Evolutionary conservation across 768 basidiomycete species (phyloP).

Genomic region (Auricularia sp.): DNA sequence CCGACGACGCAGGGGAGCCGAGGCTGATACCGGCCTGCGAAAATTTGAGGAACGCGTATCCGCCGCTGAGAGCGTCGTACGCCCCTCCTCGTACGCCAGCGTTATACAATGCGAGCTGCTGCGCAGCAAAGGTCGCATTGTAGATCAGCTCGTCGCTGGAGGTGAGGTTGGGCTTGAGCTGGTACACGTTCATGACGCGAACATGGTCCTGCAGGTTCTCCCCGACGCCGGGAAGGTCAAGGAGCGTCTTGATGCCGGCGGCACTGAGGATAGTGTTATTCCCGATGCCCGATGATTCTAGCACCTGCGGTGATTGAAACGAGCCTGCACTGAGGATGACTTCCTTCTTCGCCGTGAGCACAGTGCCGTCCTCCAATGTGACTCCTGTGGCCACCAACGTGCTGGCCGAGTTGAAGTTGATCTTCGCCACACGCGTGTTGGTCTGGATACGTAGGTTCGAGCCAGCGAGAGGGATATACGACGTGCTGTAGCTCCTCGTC

Average conservation of each 20-base stretch:
- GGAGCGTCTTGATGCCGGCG: conserved; percentile 17
- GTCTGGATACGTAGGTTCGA: conserved; percentile 4
- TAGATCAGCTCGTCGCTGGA: conserved; percentile 2
- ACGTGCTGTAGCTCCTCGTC: conserved; percentile 4
- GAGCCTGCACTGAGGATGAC: conserved; percentile 13
- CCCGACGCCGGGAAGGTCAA: conserved; percentile 30
- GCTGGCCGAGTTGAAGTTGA: conserved; percentile 5
- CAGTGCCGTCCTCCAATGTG: background rate
- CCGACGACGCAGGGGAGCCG: background rate
- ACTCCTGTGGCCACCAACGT: background rate
- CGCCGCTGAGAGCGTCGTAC: background rate
- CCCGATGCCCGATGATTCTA: conserved; percentile 32
- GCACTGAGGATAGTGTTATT: conserved; percentile 20
- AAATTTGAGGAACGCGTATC: background rate
- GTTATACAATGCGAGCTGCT: background rate
- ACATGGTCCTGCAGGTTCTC: conserved; percentile 26
- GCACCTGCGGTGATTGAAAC: conserved; percentile 26
- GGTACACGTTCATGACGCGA: background rate
- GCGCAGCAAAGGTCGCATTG: background rate
- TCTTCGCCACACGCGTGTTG: conserved; percentile 5
- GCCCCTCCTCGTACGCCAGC: background rate
- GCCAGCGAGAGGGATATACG: background rate
- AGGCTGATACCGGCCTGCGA: background rate
- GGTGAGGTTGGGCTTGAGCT: conserved; percentile 5
- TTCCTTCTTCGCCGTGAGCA: conserved; percentile 5